phyloP scores from a whole-genome alignment of 768 basidiomycete species.

The Kwoniella heveanensis region DNA sequence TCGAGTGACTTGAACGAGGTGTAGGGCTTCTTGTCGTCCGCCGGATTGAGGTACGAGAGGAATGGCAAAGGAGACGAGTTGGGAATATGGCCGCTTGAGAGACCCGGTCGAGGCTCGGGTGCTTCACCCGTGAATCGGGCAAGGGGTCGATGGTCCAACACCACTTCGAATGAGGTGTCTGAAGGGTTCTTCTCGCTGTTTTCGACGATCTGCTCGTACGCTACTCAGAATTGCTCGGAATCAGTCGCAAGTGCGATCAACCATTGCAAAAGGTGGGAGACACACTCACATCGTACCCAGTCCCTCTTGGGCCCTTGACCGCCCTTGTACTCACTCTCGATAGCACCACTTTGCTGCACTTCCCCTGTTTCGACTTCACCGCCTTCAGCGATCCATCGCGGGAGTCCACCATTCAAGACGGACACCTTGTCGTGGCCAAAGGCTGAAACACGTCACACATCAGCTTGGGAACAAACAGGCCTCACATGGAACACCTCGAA shows the following conservation, averaged over 20 bases:
- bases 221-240: conserved; percentile 56
- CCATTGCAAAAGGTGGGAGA: too few species aligned
- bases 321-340: conserved; percentile 25
- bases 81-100: conserved; percentile 91
- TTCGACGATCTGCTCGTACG: conserved; percentile 75
- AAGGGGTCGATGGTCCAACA: conserved; percentile 84
- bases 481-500: too few species aligned
- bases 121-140: conserved; percentile 77
- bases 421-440: conserved; percentile 86
- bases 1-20: conserved; percentile 63
- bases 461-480: too few species aligned
- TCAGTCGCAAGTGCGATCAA: too few species aligned
- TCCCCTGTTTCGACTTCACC: conserved; percentile 43
- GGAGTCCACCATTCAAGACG: conserved; percentile 90
- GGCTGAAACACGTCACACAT: conserved; percentile 53
- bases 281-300: conserved; percentile 38
- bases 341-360: conserved; percentile 18
- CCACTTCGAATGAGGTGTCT: conserved; percentile 62
- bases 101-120: conserved; percentile 83
- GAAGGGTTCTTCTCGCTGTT: conserved; percentile 65
- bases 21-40: conserved; percentile 60
- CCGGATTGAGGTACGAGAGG: conserved; percentile 66
- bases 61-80: conserved; percentile 83
- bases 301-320: conserved; percentile 23
- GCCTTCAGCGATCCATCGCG: conserved; percentile 73